Conservation (phyloP, 2,329 filamentous ascomycete species). For the Hypoxylon sp. region DNA sequence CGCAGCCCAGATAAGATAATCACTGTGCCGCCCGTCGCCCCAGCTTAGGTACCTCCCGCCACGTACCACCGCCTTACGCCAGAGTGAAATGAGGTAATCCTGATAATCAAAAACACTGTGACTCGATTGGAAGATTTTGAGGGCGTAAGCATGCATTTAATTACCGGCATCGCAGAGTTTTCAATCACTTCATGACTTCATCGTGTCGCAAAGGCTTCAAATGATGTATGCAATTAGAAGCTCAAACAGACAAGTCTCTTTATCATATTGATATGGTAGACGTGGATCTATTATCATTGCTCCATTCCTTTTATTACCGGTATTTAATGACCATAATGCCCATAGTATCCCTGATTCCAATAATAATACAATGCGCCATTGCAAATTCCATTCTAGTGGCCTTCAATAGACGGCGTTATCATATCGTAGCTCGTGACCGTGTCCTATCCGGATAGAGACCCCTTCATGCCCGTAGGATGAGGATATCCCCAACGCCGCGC, state of each 20-base stretch:
- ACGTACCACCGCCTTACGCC: constrained; percentile 13
- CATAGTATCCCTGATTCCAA: constrained; percentile 26
- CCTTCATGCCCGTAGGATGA: constrained; percentile 39
- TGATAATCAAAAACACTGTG: constrained; percentile 4
- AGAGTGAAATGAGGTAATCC: constrained; percentile 30
- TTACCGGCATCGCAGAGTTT: background rate
- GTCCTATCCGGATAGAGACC: constrained; percentile 41
- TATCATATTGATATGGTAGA: constrained; percentile 44
- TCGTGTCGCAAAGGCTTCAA: background rate
- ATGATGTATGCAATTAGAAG: constrained; percentile 5
- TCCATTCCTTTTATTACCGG: constrained; percentile 22
- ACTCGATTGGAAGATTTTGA: constrained; percentile 1
- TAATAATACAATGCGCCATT: constrained; percentile 41
- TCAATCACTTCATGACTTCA: background rate
- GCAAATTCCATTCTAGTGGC: constrained; percentile 37
- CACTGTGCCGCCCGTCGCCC: constrained; percentile 1
- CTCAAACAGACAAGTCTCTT: constrained; percentile 23
- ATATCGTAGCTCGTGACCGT: constrained; percentile 51
- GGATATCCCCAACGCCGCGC: constrained; percentile 52
- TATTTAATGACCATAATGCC: constrained; percentile 25
- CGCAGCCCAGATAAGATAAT: constrained; percentile 43
- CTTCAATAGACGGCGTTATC: constrained; percentile 37
- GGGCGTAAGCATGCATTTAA: background rate
- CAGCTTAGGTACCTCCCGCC: constrained; percentile 1
- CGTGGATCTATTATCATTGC: constrained; percentile 35